A percentile compares a stretch with the other conserved stretches of the same genome.
These are phyloP conservation scores for Saccharomyces pastorianus DNA, from an alignment of 1,139 yeast species.

Conservation along the genomic window DNA sequence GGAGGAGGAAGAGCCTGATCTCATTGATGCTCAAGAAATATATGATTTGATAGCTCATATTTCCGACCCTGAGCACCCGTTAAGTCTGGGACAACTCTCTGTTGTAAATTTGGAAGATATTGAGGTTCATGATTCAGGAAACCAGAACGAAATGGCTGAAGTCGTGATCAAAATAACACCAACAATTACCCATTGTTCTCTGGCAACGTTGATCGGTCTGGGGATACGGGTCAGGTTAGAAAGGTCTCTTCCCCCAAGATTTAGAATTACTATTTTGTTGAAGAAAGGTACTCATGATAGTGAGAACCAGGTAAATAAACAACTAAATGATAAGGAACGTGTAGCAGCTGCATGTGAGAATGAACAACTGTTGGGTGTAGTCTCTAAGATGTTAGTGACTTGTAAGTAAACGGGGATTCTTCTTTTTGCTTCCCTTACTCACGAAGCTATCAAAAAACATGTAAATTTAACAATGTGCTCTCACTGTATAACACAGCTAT, in stretches of 20 bases:
- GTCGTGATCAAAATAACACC: slow-evolving; percentile 86
- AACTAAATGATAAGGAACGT: slow-evolving; percentile 91
- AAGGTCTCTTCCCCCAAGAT: slow-evolving; percentile 78
- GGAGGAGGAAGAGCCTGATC: slow-evolving; percentile 46
- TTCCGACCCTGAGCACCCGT: slow-evolving; percentile 96
- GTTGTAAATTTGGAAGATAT: slow-evolving; percentile 86
- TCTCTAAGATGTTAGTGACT: slow-evolving; percentile 83
- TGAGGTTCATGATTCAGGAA: slow-evolving; percentile 49
- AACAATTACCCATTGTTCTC: slow-evolving; percentile 92
- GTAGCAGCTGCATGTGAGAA: slow-evolving; percentile 99
- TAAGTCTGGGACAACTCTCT: slow-evolving; percentile 87
- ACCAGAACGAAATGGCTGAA: slow-evolving; percentile 53
- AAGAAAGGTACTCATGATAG: slow-evolving; percentile 94
- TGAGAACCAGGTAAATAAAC: slow-evolving; percentile 92
- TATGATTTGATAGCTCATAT: slow-evolving; percentile 74
- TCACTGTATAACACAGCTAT: too few species aligned
- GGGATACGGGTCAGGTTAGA: slow-evolving; percentile 91
- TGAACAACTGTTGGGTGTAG: slow-evolving; percentile 79
- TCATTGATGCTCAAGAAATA: slow-evolving; percentile 70
- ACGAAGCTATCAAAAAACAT: not conserved
- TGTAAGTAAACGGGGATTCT: slow-evolving; percentile 38
- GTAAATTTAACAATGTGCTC: not conserved
- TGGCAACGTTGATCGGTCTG: slow-evolving; percentile 91
- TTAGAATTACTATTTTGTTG: slow-evolving; percentile 67
- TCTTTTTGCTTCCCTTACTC: not conserved